These are phyloP conservation scores for Metschnikowia borealis DNA, from an alignment of 805 yeast species.

Conservation along the genomic window DNA sequence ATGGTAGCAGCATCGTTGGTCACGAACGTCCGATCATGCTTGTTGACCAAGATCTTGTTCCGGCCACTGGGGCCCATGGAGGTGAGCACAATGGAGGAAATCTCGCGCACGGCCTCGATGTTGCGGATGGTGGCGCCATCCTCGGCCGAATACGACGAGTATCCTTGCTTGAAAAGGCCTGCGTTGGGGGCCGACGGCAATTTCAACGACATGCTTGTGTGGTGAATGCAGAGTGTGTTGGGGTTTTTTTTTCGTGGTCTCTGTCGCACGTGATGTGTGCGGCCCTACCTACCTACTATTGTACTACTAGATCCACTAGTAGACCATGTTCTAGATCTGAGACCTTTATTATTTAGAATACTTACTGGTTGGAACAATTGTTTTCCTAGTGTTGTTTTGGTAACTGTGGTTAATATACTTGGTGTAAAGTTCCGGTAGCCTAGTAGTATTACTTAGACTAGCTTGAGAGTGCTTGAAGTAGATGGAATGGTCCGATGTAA, in stretches of 20 bases:
- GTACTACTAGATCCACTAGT: no score
- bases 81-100: constrained; percentile 85
- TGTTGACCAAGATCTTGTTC: constrained; percentile 90
- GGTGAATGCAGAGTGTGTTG: background rate
- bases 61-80: constrained; percentile 98
- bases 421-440: no score
- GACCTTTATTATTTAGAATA: no score
- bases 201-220: constrained; percentile 68
- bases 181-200: constrained; percentile 91
- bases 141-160: constrained; percentile 76
- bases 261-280: constrained; percentile 2
- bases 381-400: no score
- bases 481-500: no score
- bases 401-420: no score
- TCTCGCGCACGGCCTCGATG: constrained; percentile 91
- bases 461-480: no score
- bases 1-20: constrained; percentile 99
- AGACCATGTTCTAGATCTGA: background rate
- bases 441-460: no score
- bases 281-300: no score
- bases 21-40: constrained; percentile 77
- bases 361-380: no score
- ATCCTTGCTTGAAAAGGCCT: constrained; percentile 94
- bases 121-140: constrained; percentile 95
- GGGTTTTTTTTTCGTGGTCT: background rate